A percentile compares a stretch with the other conserved stretches of the same genome.
Evolutionary conservation across 768 basidiomycete species (phyloP).

Genomic region (Pisolithus marmoratus): DNA sequence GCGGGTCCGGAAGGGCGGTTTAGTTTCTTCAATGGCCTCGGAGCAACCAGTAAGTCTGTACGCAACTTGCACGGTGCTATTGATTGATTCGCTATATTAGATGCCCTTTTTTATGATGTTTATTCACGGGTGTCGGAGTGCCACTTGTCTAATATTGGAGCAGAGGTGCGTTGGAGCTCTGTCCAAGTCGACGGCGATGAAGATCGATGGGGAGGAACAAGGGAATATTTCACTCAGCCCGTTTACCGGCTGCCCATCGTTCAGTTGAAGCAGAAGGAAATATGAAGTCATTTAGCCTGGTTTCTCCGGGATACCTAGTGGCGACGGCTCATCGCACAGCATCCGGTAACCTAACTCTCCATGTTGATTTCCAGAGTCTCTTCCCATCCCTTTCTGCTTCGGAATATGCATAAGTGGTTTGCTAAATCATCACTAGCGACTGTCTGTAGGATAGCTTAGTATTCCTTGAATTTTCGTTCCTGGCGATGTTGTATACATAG

Average conservation of each 20-base stretch:
- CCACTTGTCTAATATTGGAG: conserved; percentile 76
- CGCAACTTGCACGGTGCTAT: not conserved
- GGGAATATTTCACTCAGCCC: conserved; percentile 72
- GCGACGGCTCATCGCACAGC: too few relatives aligned
- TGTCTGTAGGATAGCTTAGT: too few relatives aligned
- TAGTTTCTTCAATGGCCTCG: conserved; percentile 96
- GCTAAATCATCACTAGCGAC: too few relatives aligned
- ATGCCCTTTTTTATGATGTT: conserved; percentile 85
- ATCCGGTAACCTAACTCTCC: too few relatives aligned
- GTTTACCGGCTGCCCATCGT: conserved; percentile 66
- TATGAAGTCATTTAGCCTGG: too few relatives aligned
- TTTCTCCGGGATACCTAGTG: too few relatives aligned
- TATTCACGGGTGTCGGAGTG: conserved; percentile 81
- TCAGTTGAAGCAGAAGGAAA: conserved; percentile 16
- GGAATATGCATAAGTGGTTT: too few relatives aligned
- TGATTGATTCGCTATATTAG: conserved; percentile 33
- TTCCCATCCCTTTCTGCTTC: too few relatives aligned
- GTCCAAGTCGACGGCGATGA: conserved; percentile 49
- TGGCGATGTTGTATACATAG: too few relatives aligned
- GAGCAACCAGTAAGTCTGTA: conserved; percentile 73
- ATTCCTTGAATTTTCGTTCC: too few relatives aligned
- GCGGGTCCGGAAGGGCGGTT: conserved; percentile 70
- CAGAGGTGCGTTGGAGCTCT: conserved; percentile 78
- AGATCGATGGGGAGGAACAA: conserved; percentile 68
- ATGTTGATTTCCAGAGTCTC: too few relatives aligned